Evolutionary conservation across 192 early-diverging fungal genomes (phyloP).

Genomic region (Coemansia sp.): DNA sequence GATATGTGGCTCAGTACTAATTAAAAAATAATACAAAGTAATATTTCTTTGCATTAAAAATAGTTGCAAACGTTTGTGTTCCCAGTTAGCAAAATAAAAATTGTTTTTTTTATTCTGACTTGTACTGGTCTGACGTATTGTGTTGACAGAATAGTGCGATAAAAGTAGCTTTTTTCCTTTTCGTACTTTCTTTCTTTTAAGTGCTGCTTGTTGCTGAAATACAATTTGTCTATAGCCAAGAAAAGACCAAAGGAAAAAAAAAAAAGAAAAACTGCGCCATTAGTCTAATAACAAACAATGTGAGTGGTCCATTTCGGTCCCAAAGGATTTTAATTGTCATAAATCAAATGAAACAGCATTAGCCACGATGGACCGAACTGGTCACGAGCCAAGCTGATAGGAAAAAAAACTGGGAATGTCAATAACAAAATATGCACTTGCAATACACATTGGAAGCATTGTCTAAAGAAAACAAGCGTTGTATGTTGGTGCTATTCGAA

Average conservation of each 20-base stretch:
- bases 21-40: not conserved
- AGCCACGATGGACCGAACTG: not conserved
- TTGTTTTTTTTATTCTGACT: too few species aligned
- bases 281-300: not conserved
- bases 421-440: not conserved
- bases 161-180: not conserved
- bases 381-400: not conserved
- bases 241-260: not conserved
- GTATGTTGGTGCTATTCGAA: not conserved
- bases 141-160: not conserved
- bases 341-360: not conserved
- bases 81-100: not conserved
- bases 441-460: not conserved
- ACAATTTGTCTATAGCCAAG: not conserved
- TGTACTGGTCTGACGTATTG: too few species aligned
- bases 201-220: not conserved
- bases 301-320: not conserved
- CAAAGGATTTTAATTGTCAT: not conserved
- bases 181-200: not conserved
- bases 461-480: not conserved
- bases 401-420: not conserved
- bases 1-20: constrained; percentile 3
- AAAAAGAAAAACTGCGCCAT: constrained; percentile 4
- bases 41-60: not conserved
- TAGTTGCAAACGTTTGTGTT: not conserved